These are phyloP conservation scores for Asterophora parasitica DNA, from an alignment of 768 basidiomycete genomes.

Conservation along the genomic window DNA sequence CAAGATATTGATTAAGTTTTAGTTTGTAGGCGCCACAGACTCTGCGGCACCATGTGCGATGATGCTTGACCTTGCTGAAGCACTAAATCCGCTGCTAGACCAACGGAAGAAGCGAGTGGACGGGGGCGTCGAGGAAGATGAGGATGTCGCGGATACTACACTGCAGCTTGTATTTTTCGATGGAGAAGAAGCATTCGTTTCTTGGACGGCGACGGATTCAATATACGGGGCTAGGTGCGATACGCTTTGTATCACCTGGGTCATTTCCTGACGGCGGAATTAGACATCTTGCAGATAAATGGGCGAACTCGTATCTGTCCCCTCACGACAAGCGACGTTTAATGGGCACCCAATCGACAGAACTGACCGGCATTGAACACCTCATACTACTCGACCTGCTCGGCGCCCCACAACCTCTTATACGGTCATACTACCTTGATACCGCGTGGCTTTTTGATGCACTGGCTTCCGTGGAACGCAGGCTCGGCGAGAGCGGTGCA, in stretches of 20 bases:
- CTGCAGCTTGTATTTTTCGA: slow-evolving; percentile 94
- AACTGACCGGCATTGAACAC: slow-evolving; percentile 80
- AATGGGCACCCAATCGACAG: slow-evolving; percentile 49
- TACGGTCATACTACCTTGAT: slow-evolving; percentile 78
- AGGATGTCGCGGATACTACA: slow-evolving; percentile 78
- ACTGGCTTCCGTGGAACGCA: slow-evolving; percentile 64
- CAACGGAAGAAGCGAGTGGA: slow-evolving; percentile 51
- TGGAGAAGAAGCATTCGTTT: slow-evolving; percentile 92
- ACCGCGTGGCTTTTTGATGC: slow-evolving; percentile 93
- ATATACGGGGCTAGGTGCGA: slow-evolving; percentile 90
- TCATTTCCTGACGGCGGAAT: slow-evolving; percentile 1
- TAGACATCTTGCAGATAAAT: slow-evolving; percentile 86
- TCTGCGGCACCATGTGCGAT: slow-evolving; percentile 95
- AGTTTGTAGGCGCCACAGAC: slow-evolving; percentile 98
- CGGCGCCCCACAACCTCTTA: slow-evolving; percentile 67
- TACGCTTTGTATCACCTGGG: neutral
- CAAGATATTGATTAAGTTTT: slow-evolving; percentile 11
- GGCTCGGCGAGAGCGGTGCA: slow-evolving; percentile 61
- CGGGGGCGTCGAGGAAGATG: slow-evolving; percentile 58
- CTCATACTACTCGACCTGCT: slow-evolving; percentile 91
- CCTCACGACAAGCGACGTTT: slow-evolving; percentile 57
- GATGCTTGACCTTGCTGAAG: slow-evolving; percentile 87
- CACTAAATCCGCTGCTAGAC: slow-evolving; percentile 69
- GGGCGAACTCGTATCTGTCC: slow-evolving; percentile 65
- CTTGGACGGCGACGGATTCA: slow-evolving; percentile 87